Evolutionary conservation across 2,329 filamentous ascomycete species (phyloP).

Genomic region (Teratosphaeria viscida): DNA sequence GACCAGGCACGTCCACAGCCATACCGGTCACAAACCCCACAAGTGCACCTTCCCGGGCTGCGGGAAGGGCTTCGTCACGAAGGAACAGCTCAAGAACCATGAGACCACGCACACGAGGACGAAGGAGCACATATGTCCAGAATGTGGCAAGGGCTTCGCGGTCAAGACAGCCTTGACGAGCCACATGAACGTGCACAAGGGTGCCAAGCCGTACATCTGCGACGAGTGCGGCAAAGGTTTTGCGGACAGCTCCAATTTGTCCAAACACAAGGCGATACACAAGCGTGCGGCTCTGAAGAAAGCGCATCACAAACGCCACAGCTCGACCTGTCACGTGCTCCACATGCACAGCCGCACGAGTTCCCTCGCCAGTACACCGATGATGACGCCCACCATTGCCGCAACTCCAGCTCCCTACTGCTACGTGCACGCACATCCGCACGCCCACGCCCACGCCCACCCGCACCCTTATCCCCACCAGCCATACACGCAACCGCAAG

Average conservation of each 20-base stretch:
- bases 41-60: constrained; percentile 48
- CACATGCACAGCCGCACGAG: background rate
- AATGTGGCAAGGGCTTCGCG: constrained; percentile 46
- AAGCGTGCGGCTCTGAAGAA: constrained; percentile 6
- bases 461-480: background rate
- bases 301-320: background rate
- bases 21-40: constrained; percentile 43
- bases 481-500: background rate
- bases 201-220: constrained; percentile 34
- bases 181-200: constrained; percentile 52
- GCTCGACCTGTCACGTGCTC: background rate
- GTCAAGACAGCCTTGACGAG: constrained; percentile 50
- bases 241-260: constrained; percentile 25
- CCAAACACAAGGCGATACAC: constrained; percentile 21
- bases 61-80: constrained; percentile 50
- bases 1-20: constrained; percentile 54
- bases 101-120: constrained; percentile 56
- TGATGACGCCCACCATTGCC: background rate
- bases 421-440: background rate
- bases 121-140: constrained; percentile 49
- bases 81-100: constrained; percentile 59
- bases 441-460: background rate
- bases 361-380: background rate
- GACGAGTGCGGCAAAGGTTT: constrained; percentile 25
- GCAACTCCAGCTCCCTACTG: background rate